phyloP scores from a whole-genome alignment of 2,329 filamentous ascomycete species.

The Trichoderma sp. region DNA sequence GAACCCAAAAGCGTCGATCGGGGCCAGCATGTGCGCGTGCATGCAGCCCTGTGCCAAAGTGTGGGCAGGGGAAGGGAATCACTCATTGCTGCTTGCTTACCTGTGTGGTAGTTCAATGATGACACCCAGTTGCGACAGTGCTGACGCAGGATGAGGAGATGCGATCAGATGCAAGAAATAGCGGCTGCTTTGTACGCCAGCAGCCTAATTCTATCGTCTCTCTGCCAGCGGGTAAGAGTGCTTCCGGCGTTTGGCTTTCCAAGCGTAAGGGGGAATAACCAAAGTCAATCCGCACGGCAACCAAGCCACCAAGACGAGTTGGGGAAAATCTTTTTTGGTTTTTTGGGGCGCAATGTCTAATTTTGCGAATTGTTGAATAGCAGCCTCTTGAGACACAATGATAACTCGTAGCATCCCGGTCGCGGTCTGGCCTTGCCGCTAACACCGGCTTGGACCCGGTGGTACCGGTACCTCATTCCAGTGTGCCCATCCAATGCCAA shows the following conservation, averaged over 20 bases:
- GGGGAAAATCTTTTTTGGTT: constrained; percentile 23
- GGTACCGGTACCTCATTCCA: constrained; percentile 23
- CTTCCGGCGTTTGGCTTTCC: constrained; percentile 3
- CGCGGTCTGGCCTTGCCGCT: constrained; percentile 6
- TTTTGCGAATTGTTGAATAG: constrained; percentile 26
- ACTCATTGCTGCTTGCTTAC: not conserved
- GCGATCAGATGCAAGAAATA: not conserved
- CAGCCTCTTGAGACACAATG: constrained; percentile 9
- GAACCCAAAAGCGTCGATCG: constrained; percentile 19
- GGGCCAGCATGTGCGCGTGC: not conserved
- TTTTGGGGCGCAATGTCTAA: constrained; percentile 13
- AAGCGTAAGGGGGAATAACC: not conserved
- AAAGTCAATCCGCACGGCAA: constrained; percentile 8
- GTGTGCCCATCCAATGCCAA: not conserved
- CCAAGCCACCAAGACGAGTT: constrained; percentile 24
- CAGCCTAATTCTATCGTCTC: not conserved
- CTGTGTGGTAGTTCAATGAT: not conserved
- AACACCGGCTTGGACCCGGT: not conserved
- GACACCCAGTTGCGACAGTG: not conserved
- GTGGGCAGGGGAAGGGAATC: not conserved
- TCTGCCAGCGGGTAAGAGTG: not conserved
- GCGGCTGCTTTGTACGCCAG: not conserved
- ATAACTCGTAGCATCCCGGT: constrained; percentile 17
- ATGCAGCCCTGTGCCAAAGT: constrained; percentile 3
- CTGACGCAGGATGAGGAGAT: constrained; percentile 9